Evolutionary conservation across 371 early-diverging fungal species (phyloP), one percentile per base, ranked within the genome.

Genomic region (Coemansia sp.): DNA sequence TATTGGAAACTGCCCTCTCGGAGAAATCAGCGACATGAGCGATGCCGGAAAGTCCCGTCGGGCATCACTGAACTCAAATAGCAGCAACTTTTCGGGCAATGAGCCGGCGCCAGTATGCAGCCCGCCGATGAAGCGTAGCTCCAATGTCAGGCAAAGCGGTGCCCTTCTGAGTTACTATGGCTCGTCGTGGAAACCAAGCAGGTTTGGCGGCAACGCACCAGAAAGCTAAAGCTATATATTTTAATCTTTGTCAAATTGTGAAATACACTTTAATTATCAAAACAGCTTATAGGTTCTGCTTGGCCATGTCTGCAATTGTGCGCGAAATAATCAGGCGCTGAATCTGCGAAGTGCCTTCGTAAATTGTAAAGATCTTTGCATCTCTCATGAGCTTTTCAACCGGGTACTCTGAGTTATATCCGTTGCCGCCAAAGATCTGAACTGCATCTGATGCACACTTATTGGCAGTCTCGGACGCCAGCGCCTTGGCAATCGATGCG

Each of bases 341-440:
- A 74, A 96, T 93, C 84, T 97, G 95, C 15, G 90, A 88, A 4
- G 98, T 97, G 60, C 98, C 98, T 82, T 97, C 98, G 75, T 96
- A 97, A 63, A 97, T 96, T 83, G 90, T 90, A 84, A 94, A 96
- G 71, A 96, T 95, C 82, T 94, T 95, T 55, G 95, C 93, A 69
- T 94, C 95, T 59, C 92, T 86, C 84, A 88, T 92, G 61, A 94
- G 83, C 83, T 96, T 95, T 80, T 95, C 96, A 4, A 94, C 94
- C 0, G 90, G 92, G 76, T 89, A 91, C 74, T 90, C 90, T 13
- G 87, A 86, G 84, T 95, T 95, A 86, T 89, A 94, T 2, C 96
- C 98, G 77, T 93, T 93, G 56, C 97, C 97, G 29, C 98, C 98
- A 86, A 94, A 95, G 74, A 97, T 93, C 81, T 97, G 98, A 13